phyloP scores from a whole-genome alignment of 1,284 basidiomycete species.

The Trichosporon sp. region DNA sequence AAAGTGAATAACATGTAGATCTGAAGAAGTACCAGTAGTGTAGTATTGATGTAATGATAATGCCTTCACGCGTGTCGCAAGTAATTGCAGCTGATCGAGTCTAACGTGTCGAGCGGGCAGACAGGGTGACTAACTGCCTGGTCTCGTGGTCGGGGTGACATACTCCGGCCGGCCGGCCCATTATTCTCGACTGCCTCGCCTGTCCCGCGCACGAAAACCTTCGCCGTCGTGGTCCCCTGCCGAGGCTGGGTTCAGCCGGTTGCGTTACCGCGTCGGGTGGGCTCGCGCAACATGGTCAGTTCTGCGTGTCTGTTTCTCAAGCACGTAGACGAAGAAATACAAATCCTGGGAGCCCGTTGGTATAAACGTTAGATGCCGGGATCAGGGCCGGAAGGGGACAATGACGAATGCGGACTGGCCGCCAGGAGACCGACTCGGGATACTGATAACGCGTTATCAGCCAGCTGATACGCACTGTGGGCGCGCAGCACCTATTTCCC shows the following conservation, averaged over 20 bases:
- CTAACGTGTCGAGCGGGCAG: neutral
- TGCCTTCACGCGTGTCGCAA: neutral
- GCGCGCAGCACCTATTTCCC: neutral
- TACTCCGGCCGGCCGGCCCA: neutral
- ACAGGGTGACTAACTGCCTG: neutral
- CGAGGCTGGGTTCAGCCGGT: neutral
- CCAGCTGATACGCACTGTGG: neutral
- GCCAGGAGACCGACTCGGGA: neutral
- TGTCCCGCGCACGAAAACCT: neutral
- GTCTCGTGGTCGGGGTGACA: neutral
- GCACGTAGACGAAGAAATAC: neutral
- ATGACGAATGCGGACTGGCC: neutral
- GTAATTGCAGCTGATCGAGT: neutral
- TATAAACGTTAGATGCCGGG: neutral
- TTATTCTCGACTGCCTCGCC: neutral
- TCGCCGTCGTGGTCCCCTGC: neutral
- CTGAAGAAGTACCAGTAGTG: neutral
- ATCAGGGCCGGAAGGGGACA: neutral
- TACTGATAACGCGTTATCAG: neutral
- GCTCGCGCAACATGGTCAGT: neutral
- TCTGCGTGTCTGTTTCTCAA: neutral
- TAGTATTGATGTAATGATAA: constrained; percentile 5
- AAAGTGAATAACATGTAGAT: constrained; percentile 5
- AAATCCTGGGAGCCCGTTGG: neutral
- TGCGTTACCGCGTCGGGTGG: neutral